phyloP scores from a whole-genome alignment of 2,329 filamentous ascomycete genomes.

The Cryphonectria naterciae region DNA sequence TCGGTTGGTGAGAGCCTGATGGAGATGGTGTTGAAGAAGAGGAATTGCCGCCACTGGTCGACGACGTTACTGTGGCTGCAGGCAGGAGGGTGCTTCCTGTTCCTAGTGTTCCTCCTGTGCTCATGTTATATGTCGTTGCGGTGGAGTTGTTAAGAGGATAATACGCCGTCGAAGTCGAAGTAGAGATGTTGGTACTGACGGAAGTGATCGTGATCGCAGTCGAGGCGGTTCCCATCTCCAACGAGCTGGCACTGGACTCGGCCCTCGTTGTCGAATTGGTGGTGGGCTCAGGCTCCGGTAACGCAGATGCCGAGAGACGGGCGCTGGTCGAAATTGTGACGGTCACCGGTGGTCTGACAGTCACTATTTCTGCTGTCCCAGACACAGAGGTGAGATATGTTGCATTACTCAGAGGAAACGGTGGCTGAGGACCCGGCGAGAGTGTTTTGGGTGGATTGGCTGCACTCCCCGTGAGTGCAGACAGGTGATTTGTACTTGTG shows the following conservation, averaged over 20 bases:
- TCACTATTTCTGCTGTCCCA: background rate
- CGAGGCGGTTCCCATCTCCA: background rate
- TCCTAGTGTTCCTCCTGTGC: too few relatives aligned
- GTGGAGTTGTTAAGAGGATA: background rate
- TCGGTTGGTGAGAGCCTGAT: background rate
- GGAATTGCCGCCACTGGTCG: background rate
- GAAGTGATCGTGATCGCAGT: too few relatives aligned
- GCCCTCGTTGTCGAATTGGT: background rate
- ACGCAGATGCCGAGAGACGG: background rate
- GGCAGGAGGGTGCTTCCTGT: background rate
- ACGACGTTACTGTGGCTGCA: background rate
- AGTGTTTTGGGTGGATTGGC: background rate
- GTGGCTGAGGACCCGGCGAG: background rate
- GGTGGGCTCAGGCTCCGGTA: background rate
- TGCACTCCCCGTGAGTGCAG: background rate
- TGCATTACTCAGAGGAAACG: background rate
- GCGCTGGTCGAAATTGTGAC: background rate
- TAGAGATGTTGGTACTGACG: background rate
- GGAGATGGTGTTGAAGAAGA: background rate
- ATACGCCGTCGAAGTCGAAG: background rate
- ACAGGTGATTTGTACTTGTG: background rate
- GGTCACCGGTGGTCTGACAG: background rate
- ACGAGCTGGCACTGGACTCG: background rate
- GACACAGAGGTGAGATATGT: background rate
- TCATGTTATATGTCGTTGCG: background rate